A percentile compares a stretch with the other conserved stretches of the same genome.
phyloP scores from a whole-genome alignment of 257 asterid species.

The Lavandula angustifolia region DNA sequence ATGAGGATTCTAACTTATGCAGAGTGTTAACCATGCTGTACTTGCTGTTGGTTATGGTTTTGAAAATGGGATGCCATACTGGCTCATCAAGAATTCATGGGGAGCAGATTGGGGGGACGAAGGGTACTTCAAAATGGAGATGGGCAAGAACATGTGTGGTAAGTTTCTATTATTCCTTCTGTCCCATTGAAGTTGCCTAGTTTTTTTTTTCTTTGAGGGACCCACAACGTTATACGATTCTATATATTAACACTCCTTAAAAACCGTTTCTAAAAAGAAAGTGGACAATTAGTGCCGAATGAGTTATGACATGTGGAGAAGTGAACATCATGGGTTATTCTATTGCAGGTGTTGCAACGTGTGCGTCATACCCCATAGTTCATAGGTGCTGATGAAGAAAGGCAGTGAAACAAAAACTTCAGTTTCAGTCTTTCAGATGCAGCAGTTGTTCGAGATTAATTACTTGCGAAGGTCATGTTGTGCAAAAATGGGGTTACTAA shows the following conservation, averaged over 20 bases:
- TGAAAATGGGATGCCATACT: constrained; percentile 74
- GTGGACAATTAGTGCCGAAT: too few species aligned
- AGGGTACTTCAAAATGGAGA: constrained; percentile 94
- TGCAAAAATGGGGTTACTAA: constrained; percentile 28
- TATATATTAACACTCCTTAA: too few species aligned
- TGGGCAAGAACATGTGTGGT: constrained; percentile 99
- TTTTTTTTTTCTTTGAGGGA: too few species aligned
- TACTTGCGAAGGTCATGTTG: constrained; percentile 10
- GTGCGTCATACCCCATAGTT: constrained; percentile 73
- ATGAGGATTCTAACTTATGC: not conserved
- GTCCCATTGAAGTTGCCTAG: too few species aligned
- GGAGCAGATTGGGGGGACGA: constrained; percentile 91
- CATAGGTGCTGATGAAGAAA: constrained; percentile 4
- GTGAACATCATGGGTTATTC: not conserved
- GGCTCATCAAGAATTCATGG: constrained; percentile 98
- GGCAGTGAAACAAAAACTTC: not conserved
- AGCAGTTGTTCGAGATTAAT: constrained; percentile 12
- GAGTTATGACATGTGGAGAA: not conserved
- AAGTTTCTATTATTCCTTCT: constrained; percentile 30
- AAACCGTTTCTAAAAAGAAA: too few species aligned
- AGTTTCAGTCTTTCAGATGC: constrained; percentile 32
- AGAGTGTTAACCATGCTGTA: constrained; percentile 98
- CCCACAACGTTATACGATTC: too few species aligned
- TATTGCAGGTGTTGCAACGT: constrained; percentile 66
- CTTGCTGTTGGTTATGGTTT: constrained; percentile 94